These are phyloP conservation scores for Podospora pseudoanserina DNA, from an alignment of 495 filamentous ascomycete genomes.

Conservation along the genomic window DNA sequence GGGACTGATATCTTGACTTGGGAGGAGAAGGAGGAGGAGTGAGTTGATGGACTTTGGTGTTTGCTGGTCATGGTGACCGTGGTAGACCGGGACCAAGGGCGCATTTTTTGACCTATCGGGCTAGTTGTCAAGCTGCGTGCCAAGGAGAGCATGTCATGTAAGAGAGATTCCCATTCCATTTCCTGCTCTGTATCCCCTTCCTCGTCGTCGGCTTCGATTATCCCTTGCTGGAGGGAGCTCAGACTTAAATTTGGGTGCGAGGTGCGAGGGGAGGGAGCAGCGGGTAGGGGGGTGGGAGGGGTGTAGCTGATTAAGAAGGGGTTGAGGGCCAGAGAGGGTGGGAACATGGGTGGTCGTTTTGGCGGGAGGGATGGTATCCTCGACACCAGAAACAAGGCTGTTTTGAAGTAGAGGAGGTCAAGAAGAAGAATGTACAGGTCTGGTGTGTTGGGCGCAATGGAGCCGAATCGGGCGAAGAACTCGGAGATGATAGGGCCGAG, in stretches of 20 bases:
- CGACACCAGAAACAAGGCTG: constrained; percentile 48
- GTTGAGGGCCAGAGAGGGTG: constrained; percentile 1
- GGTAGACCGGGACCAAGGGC: neutral
- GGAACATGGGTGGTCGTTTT: neutral
- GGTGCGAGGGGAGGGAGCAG: neutral
- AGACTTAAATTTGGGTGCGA: neutral
- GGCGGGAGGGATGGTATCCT: constrained; percentile 34
- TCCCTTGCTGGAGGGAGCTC: neutral
- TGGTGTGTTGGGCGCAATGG: constrained; percentile 6
- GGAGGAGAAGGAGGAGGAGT: neutral
- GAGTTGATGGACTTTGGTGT: neutral
- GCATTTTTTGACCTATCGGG: neutral
- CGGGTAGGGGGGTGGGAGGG: neutral
- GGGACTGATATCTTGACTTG: neutral
- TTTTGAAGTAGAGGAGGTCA: constrained; percentile 47
- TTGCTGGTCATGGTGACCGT: neutral
- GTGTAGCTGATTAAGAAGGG: constrained; percentile 6
- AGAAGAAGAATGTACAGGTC: constrained; percentile 16
- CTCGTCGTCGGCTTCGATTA: neutral
- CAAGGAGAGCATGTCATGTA: neutral
- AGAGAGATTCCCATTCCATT: neutral
- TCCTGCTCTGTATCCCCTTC: neutral
- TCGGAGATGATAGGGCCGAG: constrained; percentile 15
- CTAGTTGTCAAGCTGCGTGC: neutral
- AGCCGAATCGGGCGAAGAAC: constrained; percentile 15